Conservation (phyloP, 371 early-diverging fungal species). For the Mucor sp. region DNA sequence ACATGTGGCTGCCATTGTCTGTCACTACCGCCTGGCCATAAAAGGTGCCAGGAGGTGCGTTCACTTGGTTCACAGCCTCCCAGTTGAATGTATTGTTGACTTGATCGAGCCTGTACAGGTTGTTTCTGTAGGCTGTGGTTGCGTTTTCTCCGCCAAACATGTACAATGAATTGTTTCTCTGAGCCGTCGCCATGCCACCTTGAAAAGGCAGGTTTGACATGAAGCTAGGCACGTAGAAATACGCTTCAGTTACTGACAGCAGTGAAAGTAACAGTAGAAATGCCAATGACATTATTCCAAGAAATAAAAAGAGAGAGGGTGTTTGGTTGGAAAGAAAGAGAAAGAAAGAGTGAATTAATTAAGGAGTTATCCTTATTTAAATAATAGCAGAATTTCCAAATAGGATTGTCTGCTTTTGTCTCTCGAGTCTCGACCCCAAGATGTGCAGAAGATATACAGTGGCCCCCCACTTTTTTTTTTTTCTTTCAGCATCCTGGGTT, state of each 20-base stretch:
- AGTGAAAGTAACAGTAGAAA: neutral
- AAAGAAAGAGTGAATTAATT: neutral
- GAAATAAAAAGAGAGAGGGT: neutral
- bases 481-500: no score
- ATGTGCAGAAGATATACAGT: neutral
- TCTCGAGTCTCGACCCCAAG: neutral
- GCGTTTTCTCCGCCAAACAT: constrained; percentile 40
- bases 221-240: constrained; percentile 26
- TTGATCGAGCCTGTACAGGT: constrained; percentile 25
- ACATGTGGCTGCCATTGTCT: constrained; percentile 16
- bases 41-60: constrained; percentile 18
- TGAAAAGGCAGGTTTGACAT: constrained; percentile 30
- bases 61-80: constrained; percentile 21
- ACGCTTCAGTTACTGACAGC: constrained; percentile 11
- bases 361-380: neutral
- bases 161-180: constrained; percentile 24
- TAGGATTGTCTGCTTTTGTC: neutral
- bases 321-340: neutral
- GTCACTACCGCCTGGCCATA: constrained; percentile 27
- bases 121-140: constrained; percentile 17
- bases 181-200: constrained; percentile 29
- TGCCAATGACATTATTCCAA: neutral
- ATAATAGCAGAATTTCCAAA: neutral
- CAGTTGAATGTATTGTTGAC: constrained; percentile 18
- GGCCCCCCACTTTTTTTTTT: neutral